A percentile compares a stretch with the other conserved stretches of the same genome.
phyloP scores from a whole-genome alignment of 169 alveolate genomes.

The Eimeria necatrix region DNA sequence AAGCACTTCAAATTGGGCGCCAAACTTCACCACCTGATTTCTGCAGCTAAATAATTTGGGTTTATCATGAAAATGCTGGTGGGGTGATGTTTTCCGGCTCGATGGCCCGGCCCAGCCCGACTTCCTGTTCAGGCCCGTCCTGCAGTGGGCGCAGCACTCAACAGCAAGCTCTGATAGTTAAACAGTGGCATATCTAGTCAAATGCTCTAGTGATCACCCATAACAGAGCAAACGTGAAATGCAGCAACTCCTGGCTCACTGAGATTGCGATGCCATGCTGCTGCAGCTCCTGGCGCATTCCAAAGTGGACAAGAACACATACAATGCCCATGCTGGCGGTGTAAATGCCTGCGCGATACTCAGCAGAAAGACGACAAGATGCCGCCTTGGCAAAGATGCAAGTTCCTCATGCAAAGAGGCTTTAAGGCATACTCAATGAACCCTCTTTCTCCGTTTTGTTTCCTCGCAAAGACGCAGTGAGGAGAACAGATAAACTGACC shows the following conservation, averaged over 20 bases:
- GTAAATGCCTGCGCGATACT: slow-evolving; percentile 51
- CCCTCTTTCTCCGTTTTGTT: not conserved
- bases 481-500: no score
- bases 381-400: no score
- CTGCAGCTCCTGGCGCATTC: slow-evolving; percentile 75
- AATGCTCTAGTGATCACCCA: not conserved
- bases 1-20: no score
- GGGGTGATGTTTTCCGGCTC: slow-evolving; percentile 62
- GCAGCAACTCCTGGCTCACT: not conserved
- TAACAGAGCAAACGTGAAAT: not conserved
- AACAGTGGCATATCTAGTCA: no score
- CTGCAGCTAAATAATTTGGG: no score
- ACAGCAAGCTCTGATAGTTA: no score
- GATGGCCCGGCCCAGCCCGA: slow-evolving; percentile 48
- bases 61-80: slow-evolving; percentile 37
- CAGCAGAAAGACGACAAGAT: no score
- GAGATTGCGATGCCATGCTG: slow-evolving; percentile 73
- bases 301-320: slow-evolving; percentile 78
- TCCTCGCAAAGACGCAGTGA: no score
- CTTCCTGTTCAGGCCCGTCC: slow-evolving; percentile 44
- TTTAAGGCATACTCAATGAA: not conserved
- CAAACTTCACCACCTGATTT: no score
- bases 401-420: not conserved
- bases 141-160: not conserved
- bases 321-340: slow-evolving; percentile 78